phyloP scores from a whole-genome alignment of 768 basidiomycete genomes.

The Termitomyces sp. region DNA sequence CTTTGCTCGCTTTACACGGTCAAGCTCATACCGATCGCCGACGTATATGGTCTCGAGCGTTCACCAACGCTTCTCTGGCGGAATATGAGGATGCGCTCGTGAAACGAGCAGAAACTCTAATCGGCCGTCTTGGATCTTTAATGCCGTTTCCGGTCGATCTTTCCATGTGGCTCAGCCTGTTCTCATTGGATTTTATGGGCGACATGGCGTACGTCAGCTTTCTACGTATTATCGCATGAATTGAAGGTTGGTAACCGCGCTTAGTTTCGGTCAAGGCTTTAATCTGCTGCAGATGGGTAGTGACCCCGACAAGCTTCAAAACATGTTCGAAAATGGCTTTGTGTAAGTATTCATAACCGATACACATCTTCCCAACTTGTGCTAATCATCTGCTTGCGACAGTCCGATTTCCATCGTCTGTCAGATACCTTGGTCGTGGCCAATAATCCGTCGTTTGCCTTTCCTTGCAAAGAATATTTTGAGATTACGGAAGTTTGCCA shows the following conservation, averaged over 20 bases:
- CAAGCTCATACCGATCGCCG: slow-evolving; percentile 25
- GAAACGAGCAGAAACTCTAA: slow-evolving; percentile 24
- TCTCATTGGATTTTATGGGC: slow-evolving; percentile 37
- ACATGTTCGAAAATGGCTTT: slow-evolving; percentile 14
- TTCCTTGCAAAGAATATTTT: slow-evolving; percentile 19
- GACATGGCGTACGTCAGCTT: slow-evolving; percentile 29
- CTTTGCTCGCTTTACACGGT: slow-evolving; percentile 9
- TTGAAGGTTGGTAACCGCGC: neutral
- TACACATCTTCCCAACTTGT: neutral
- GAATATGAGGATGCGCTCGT: slow-evolving; percentile 32
- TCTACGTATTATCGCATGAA: neutral
- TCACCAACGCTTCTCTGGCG: slow-evolving; percentile 31
- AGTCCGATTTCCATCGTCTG: slow-evolving; percentile 14
- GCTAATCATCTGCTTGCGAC: neutral
- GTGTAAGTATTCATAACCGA: slow-evolving; percentile 8
- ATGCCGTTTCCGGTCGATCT: slow-evolving; percentile 19
- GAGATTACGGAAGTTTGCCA: slow-evolving; percentile 20
- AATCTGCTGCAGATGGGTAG: slow-evolving; percentile 34
- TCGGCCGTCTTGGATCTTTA: slow-evolving; percentile 18
- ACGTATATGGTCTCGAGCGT: slow-evolving; percentile 37
- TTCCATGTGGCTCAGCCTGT: slow-evolving; percentile 28
- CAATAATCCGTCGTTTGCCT: slow-evolving; percentile 21
- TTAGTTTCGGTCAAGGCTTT: slow-evolving; percentile 29
- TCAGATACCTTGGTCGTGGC: slow-evolving; percentile 21
- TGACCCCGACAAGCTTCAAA: slow-evolving; percentile 16